phyloP scores from a whole-genome alignment of 1,284 basidiomycete genomes.

The Gomphus sp. region DNA sequence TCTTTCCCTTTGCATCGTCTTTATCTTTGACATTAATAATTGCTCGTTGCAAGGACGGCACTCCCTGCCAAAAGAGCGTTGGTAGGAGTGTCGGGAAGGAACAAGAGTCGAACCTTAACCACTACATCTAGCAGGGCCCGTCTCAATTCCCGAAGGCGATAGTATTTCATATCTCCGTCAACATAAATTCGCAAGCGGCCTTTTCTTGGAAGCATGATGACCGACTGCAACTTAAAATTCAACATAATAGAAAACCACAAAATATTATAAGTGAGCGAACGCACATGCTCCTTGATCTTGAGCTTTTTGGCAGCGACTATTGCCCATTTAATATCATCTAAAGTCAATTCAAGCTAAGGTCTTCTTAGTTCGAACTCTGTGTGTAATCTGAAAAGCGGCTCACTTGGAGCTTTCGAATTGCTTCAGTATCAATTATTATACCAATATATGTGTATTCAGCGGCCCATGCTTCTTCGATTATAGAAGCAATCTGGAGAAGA shows the following conservation, averaged over 20 bases:
- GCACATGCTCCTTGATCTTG: slow-evolving; percentile 83
- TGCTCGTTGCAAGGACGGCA: slow-evolving; percentile 77
- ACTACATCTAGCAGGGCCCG: slow-evolving; percentile 75
- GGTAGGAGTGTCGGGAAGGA: neutral
- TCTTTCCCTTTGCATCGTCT: slow-evolving; percentile 63
- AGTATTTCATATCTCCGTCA: slow-evolving; percentile 81
- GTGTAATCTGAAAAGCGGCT: slow-evolving; percentile 3
- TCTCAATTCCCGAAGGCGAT: slow-evolving; percentile 79
- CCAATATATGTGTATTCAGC: slow-evolving; percentile 89
- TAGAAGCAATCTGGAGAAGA: slow-evolving; percentile 64
- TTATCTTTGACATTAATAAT: slow-evolving; percentile 90
- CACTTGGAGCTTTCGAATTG: slow-evolving; percentile 86
- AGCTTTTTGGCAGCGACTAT: slow-evolving; percentile 85
- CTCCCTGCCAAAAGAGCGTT: slow-evolving; percentile 43
- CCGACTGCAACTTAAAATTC: slow-evolving; percentile 36
- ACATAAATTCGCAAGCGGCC: slow-evolving; percentile 83
- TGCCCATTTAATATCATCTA: slow-evolving; percentile 91
- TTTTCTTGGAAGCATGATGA: slow-evolving; percentile 65
- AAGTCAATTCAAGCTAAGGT: slow-evolving; percentile 76
- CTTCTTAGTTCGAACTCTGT: slow-evolving; percentile 1
- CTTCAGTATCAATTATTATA: slow-evolving; percentile 85
- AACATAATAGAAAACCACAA: neutral
- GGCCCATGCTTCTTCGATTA: slow-evolving; percentile 95
- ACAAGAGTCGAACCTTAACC: slow-evolving; percentile 59
- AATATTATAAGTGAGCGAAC: slow-evolving; percentile 4